phyloP scores from a whole-genome alignment of 2,329 filamentous ascomycete genomes.

The Penicillium sp. region DNA sequence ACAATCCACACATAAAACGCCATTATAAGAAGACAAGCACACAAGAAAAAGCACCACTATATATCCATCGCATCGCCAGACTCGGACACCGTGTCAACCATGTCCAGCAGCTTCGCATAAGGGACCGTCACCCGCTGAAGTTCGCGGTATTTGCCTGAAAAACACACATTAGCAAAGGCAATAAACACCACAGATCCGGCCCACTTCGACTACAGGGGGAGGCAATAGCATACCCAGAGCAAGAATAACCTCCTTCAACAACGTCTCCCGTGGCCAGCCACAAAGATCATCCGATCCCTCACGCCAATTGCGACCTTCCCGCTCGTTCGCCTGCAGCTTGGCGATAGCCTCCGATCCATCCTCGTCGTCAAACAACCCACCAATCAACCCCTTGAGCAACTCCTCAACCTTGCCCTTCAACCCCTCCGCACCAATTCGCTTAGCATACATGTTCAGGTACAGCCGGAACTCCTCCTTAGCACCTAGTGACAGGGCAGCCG shows the following conservation, averaged over 20 bases:
- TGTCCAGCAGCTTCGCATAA: conserved; percentile 79
- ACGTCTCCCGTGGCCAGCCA: conserved; percentile 84
- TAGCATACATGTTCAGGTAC: conserved; percentile 98
- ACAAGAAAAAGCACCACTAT: conserved; percentile 20
- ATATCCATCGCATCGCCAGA: conserved; percentile 41
- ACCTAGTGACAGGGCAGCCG: conserved; percentile 80
- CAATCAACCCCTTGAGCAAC: conserved; percentile 77
- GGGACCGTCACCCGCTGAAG: conserved; percentile 92
- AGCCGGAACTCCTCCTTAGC: conserved; percentile 90
- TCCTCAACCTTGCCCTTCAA: conserved; percentile 89
- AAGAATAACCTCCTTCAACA: conserved; percentile 87
- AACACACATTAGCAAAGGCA: conserved; percentile 7
- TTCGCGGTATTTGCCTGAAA: conserved; percentile 86
- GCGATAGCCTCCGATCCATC: conserved; percentile 49
- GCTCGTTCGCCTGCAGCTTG: conserved; percentile 32
- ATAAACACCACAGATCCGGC: neutral
- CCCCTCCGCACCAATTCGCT: conserved; percentile 88
- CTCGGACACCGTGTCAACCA: conserved; percentile 42
- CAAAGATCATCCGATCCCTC: conserved; percentile 70
- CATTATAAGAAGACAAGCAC: neutral
- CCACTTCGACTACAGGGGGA: neutral
- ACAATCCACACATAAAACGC: conserved; percentile 23
- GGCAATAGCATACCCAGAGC: conserved; percentile 71
- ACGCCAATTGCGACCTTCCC: conserved; percentile 49
- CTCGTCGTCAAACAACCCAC: conserved; percentile 64